Evolutionary conservation across 169 alveolate genomes (phyloP).

Genomic region (Theileria luwenshuni): DNA sequence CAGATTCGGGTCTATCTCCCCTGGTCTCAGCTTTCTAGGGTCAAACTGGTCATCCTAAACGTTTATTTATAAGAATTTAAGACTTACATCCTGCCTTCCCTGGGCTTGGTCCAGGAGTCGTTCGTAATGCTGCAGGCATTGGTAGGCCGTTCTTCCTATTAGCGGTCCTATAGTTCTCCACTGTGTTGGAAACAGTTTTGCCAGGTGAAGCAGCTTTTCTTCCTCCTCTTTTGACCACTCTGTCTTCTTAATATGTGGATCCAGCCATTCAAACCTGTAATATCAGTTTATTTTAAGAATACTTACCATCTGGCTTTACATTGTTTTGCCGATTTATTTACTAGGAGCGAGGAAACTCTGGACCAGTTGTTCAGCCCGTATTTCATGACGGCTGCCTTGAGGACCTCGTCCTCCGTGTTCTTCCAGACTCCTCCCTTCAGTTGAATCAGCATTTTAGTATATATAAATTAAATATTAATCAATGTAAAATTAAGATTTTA

Average conservation of each 20-base stretch:
- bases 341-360: conserved; percentile 96
- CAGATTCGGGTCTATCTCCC: conserved; percentile 99
- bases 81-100: conserved; percentile 86
- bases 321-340: conserved; percentile 97
- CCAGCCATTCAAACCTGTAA: conserved; percentile 97
- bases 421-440: conserved; percentile 99
- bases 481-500: conserved; percentile 1
- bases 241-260: conserved; percentile 98
- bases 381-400: conserved; percentile 99
- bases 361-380: conserved; percentile 99
- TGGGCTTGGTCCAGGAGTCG: conserved; percentile 96
- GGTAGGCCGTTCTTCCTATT: conserved; percentile 99
- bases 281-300: conserved; percentile 97
- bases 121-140: conserved; percentile 98
- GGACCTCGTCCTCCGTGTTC: conserved; percentile 99
- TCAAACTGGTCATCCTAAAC: conserved; percentile 80
- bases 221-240: conserved; percentile 99
- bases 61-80: neutral
- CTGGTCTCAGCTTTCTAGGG: conserved; percentile 96
- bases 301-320: conserved; percentile 98
- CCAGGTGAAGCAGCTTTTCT: conserved; percentile 97
- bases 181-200: conserved; percentile 98
- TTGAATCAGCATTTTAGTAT: conserved; percentile 89
- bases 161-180: conserved; percentile 99
- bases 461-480: conserved; percentile 24